Evolutionary conservation across 352 stramenopile species (phyloP), one percentile per base, ranked within the genome.

Genomic region (Hyaloperonospora brassicae): DNA sequence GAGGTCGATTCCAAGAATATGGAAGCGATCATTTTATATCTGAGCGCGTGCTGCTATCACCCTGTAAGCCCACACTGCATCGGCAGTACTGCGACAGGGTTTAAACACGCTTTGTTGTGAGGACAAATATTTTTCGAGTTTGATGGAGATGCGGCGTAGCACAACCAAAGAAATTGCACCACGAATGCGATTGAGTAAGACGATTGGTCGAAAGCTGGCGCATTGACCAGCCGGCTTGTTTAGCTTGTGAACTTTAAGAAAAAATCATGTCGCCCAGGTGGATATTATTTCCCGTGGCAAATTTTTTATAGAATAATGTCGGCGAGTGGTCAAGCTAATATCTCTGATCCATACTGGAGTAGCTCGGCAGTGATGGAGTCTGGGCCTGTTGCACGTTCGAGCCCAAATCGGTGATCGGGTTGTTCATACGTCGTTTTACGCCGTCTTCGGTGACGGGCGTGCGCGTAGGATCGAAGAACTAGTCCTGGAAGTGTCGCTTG

Each of bases 221-320:
- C 52, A 59, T 35, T 59, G 52, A 39, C 36, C 52, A 59, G 45
- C 35, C 13, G 45, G 45, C 12, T 55, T 51, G 27, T 50, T 51
- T 35, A 39, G 40, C 24, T 49, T 43, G 0, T 24, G 24, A 10
- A 49, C 25, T 21, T 36, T 23, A 24, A 55, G 45, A 1, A 50
- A 27, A 5, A 54, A n/a, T 54, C 7, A 25, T 21, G 2, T 55
- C 46, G 11, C 53, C 38, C 7, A 53, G 45, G 9, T 50, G 46
- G 53, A 54, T 46, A 12, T 50, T 23, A 12, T 54, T 36, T 54
- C 39, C 38, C 2, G 21, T 44, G 12, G 13, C 8, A 6, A 60
- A 21, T 50, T 25, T 38, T 17, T 60, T 14, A 27, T 45, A 50
- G 27, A 50, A n/a, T 31, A 7, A 31, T 31, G 27, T 31, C 27